Base-by-base conservation (phyloP, 495 filamentous ascomycete species). In the Neurospora cerealis region DNA sequence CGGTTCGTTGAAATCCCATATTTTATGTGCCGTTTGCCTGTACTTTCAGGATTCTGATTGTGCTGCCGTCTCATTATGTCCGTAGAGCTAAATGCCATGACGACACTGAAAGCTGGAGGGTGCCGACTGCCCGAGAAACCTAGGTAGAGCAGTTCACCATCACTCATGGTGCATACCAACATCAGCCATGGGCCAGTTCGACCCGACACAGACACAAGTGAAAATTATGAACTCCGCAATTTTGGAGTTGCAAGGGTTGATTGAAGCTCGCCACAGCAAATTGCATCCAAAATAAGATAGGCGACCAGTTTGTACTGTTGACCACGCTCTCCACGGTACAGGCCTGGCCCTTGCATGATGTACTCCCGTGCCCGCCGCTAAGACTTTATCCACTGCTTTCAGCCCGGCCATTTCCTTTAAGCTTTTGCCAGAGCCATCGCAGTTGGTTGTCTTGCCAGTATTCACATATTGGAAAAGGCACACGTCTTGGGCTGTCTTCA, bases 401-500 rank as follows among this genome's bases (percentile, higher is more conserved):
- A 66, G 54, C 54, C 28, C 28, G 15, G 24, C 28, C 48, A 60
- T 28, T 28, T 21, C 11, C 15, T 32, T 34, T 34, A 34, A 66
- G 54, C 54, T 66, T 66, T 19, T 66, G 28, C 54, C 54, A 66
- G 13, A 66, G 54, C 54, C 54, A 19, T 19, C 15, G 28, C 54
- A 66, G 54, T 34, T 66, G 54, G 13, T 34, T 34, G 28, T 19
- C 54, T 32, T 34, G 13, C 28, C 54, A 66, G 21, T 4, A 21
- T 21, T 28, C n/a, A 24, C 48, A 66, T 34, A 8, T 5, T 46
- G 13, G 32, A 37, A n/a, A 13, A 70, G 19, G 13, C 32, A 8
- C 28, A 8, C 11, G 21, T 48, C 2, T 36, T 28, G 15, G 24
- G 39, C 72, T 9, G 32, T 21, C 42, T 60, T 74, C 80, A 82